A percentile compares a stretch with the other conserved stretches of the same genome.
These are phyloP conservation scores for Magnusiomyces tetraspermus DNA, from an alignment of 1,139 yeast genomes.

Conservation along the genomic window DNA sequence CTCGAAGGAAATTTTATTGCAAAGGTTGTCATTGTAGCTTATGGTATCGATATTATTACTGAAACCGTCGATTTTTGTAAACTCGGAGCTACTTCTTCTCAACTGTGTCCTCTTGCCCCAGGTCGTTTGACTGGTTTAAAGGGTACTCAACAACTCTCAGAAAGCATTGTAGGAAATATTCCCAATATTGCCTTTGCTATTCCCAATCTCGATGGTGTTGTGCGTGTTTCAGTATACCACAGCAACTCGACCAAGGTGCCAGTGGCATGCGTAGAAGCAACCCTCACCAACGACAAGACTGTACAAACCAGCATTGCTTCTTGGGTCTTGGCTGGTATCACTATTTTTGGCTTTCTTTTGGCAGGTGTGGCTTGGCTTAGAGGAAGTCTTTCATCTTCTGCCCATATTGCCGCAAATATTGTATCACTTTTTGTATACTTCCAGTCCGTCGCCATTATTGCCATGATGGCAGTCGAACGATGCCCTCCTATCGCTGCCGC, in stretches of 20 bases:
- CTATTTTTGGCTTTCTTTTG: conserved; percentile 78
- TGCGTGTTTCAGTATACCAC: conserved; percentile 57
- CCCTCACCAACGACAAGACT: conserved; percentile 78
- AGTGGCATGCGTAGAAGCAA: conserved; percentile 90
- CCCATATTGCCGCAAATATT: conserved; percentile 93
- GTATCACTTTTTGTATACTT: conserved; percentile 87
- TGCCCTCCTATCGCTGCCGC: conserved; percentile 97
- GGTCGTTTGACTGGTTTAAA: conserved; percentile 75
- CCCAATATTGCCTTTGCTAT: conserved; percentile 82
- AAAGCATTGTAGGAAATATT: conserved; percentile 39
- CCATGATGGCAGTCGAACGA: conserved; percentile 91
- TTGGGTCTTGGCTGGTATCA: conserved; percentile 93
- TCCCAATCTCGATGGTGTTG: conserved; percentile 92
- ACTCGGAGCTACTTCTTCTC: conserved; percentile 16
- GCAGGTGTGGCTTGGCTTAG: conserved; percentile 80
- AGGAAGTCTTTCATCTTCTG: conserved; percentile 89
- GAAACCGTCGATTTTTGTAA: conserved; percentile 56
- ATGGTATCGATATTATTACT: conserved; percentile 65
- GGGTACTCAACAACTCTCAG: conserved; percentile 36
- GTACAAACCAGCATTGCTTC: conserved; percentile 91
- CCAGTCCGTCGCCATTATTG: conserved; percentile 84
- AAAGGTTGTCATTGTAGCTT: conserved; percentile 58
- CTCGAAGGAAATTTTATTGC: conserved; percentile 68
- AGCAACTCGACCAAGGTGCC: conserved; percentile 31
- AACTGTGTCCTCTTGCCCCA: conserved; percentile 73